A percentile compares a stretch with the other conserved stretches of the same genome.
Conservation (phyloP, 495 filamentous ascomycete genomes). For the Sordaria brevicollis region DNA sequence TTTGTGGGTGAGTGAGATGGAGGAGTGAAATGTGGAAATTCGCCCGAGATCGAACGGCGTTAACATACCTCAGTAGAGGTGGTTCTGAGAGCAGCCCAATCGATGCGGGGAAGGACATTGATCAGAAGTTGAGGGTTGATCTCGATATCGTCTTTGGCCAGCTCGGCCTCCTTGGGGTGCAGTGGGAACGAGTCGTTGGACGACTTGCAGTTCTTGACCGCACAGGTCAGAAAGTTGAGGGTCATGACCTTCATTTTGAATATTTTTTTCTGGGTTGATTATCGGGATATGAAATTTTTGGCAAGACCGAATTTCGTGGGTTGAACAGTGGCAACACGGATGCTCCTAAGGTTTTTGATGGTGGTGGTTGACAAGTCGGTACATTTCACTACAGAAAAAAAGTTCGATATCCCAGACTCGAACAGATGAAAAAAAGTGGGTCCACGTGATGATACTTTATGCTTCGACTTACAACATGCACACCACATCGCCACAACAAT, state of each 20-base stretch:
- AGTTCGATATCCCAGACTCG: not conserved
- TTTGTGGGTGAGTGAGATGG: not conserved
- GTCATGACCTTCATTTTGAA: constrained; percentile 85
- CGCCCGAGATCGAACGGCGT: not conserved
- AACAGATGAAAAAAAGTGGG: not conserved
- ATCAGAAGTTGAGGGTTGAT: constrained; percentile 66
- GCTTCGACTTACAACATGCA: not conserved
- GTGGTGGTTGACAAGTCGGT: not conserved
- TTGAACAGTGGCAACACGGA: not conserved
- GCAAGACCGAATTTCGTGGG: not conserved
- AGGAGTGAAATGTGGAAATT: constrained; percentile 1
- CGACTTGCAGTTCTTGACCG: constrained; percentile 84
- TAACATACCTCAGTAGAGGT: constrained; percentile 68
- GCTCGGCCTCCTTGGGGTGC: constrained; percentile 82
- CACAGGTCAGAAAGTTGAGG: constrained; percentile 94
- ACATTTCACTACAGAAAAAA: not conserved
- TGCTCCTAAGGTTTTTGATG: not conserved
- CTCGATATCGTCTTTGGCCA: constrained; percentile 70
- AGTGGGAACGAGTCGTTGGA: constrained; percentile 69
- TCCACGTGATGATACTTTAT: not conserved
- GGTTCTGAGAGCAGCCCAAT: constrained; percentile 68
- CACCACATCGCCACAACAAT: not conserved
- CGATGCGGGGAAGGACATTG: constrained; percentile 77
- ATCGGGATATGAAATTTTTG: not conserved
- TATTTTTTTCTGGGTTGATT: not conserved